Percentiles rank a stretch among this genome's conserved stretches.
These are phyloP conservation scores for Pseudoperonospora humuli DNA, from an alignment of 352 stramenopile genomes.

Conservation along the genomic window DNA sequence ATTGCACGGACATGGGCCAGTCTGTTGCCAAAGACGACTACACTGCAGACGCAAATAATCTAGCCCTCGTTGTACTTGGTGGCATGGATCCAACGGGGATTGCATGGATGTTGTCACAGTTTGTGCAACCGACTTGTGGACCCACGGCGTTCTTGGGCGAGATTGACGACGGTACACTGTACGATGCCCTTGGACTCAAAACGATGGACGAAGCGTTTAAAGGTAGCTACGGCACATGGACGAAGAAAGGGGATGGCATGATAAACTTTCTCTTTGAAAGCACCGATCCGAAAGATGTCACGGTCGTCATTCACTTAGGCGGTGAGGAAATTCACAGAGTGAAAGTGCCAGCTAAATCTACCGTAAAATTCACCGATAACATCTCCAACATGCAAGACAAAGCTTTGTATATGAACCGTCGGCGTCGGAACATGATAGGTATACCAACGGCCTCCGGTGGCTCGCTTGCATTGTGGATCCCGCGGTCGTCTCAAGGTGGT, in stretches of 20 bases:
- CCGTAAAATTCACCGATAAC: slow-evolving; percentile 13
- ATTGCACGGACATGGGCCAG: slow-evolving; percentile 11
- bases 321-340: slow-evolving; percentile 10
- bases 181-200: slow-evolving; percentile 22
- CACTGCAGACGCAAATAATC: slow-evolving; percentile 21
- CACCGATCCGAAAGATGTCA: slow-evolving; percentile 18
- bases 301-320: slow-evolving; percentile 25
- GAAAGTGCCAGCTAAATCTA: slow-evolving; percentile 9
- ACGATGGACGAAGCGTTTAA: slow-evolving; percentile 27
- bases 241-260: slow-evolving; percentile 22
- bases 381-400: slow-evolving; percentile 26
- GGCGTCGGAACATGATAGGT: slow-evolving; percentile 25
- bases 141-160: slow-evolving; percentile 21
- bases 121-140: slow-evolving; percentile 31
- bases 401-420: slow-evolving; percentile 47
- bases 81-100: slow-evolving; percentile 36
- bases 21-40: slow-evolving; percentile 20
- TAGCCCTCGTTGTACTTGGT: slow-evolving; percentile 26
- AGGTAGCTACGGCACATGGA: slow-evolving; percentile 30
- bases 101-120: slow-evolving; percentile 29
- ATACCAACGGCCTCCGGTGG: slow-evolving; percentile 21
- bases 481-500: slow-evolving; percentile 21
- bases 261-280: slow-evolving; percentile 24
- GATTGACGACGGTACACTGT: slow-evolving; percentile 28
- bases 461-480: slow-evolving; percentile 37